Percentiles rank a stretch among this genome's conserved stretches.
These are phyloP conservation scores for Mortierella sp. DNA, from an alignment of 371 early-diverging fungal species.

Conservation along the genomic window DNA sequence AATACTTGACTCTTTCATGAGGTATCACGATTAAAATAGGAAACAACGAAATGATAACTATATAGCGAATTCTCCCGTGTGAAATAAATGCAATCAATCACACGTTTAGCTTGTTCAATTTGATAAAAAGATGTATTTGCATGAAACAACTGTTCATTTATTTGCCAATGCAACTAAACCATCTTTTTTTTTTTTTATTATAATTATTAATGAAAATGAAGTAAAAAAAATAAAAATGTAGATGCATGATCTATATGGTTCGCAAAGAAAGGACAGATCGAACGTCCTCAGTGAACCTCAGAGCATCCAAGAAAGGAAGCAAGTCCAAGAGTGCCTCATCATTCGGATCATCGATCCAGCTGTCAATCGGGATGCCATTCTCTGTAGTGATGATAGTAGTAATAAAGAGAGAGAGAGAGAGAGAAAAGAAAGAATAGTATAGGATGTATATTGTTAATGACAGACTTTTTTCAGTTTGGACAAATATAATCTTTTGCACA, in stretches of 20 bases:
- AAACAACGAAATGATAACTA: neutral
- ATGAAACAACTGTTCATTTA: no score
- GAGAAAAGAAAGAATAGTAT: neutral
- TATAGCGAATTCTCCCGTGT: neutral
- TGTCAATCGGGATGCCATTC: conserved; percentile 88
- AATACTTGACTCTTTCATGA: neutral
- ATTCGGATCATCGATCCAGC: conserved; percentile 83
- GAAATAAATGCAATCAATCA: neutral
- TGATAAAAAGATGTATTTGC: no score
- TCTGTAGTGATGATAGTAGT: conserved; percentile 61
- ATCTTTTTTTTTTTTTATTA: neutral
- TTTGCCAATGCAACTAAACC: no score
- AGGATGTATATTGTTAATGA: no score
- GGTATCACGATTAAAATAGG: no score
- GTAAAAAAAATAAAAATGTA: neutral
- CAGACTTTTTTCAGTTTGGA: no score
- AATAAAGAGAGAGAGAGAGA: neutral
- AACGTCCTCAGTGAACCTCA: conserved; percentile 89
- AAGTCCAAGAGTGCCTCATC: conserved; percentile 89
- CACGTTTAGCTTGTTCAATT: no score
- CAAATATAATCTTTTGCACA: no score
- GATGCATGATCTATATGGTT: conserved; percentile 27
- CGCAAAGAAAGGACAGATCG: conserved; percentile 63
- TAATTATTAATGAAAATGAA: neutral
- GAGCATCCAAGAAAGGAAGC: conserved; percentile 86